Evolutionary conservation across 1,284 basidiomycete genomes (phyloP), one percentile per base, ranked within the genome.

Genomic region (Heterobasidion irregulare): DNA sequence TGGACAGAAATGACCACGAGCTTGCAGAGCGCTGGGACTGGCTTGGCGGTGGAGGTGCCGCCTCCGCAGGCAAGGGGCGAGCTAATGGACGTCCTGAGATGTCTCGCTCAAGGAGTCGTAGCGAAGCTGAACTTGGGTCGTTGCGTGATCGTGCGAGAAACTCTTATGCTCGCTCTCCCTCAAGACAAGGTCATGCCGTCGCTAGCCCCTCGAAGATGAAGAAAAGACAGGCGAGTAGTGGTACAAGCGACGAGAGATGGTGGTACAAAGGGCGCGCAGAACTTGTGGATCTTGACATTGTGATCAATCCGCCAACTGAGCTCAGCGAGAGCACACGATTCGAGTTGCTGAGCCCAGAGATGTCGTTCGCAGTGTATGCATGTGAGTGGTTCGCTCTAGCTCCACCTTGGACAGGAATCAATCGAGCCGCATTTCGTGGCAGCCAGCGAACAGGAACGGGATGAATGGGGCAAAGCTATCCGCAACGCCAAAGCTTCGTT

Each of bases 281-380:
- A 49, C 75, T 94, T 8, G 79, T 93, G 46, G 88, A 93, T 66
- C 62, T 90, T 45, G 89, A 92, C 57, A 83, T 92, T 0, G 81
- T 92, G 0, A 73, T 84, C 2, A 76, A 75, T n/a, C 75, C 78
- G 1, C 69, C 73, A 0, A 64, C 73, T 15, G 78, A 77, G 47
- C 66, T 66, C 0, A 74, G 71, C 8, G 73, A 79, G 51, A 78
- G 79, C 56, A 68, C 76, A 48, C 74, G 79, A 47, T 79, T 92
- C 58, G 89, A 94, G 66, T 70, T 93, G 2, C 67, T 90, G 54
- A 87, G 86, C 64, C 87, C 89, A 0, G 81, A 83, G 56, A 82
- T 82, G 50, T 91, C 88, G 53, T 94, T 94, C 61, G 83, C 83
- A 0, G 67, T 93, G 18, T 84, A 86, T 69, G 79, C 86, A 6